These are phyloP conservation scores for Pseudopediastrum boryanum DNA, from an alignment of 139 green algal genomes.

Conservation along the genomic window DNA sequence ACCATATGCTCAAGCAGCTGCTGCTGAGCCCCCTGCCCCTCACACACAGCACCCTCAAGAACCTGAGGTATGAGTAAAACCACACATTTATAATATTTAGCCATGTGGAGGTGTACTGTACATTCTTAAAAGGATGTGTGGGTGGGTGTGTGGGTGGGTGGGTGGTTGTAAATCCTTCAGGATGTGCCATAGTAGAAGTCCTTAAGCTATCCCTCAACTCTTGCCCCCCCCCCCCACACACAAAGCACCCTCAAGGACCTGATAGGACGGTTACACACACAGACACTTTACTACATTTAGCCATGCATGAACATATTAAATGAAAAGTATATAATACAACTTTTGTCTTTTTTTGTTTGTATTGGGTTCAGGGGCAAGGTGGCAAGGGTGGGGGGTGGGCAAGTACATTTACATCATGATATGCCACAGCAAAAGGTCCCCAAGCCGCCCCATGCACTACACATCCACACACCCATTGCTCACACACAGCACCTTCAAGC, in stretches of 20 bases:
- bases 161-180: neutral
- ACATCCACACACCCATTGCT: no score
- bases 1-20: slow-evolving; percentile 4
- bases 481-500: no score
- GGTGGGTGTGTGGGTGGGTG: neutral
- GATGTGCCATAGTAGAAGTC: neutral
- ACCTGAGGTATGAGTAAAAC: neutral
- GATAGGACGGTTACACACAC: neutral
- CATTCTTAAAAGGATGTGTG: neutral
- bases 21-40: slow-evolving; percentile 21
- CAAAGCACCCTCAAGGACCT: neutral
- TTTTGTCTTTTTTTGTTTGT: no score
- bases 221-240: neutral
- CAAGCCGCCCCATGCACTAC: no score
- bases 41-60: slow-evolving; percentile 20
- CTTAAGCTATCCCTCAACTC: neutral
- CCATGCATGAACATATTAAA: neutral
- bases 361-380: no score
- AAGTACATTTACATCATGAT: no score
- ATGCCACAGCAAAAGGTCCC: no score
- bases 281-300: neutral
- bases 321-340: no score
- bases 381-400: no score
- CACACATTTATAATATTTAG: neutral
- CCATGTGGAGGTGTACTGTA: neutral